Evolutionary conservation across 805 yeast genomes (phyloP).

Genomic region (Candida yuanshanica): DNA sequence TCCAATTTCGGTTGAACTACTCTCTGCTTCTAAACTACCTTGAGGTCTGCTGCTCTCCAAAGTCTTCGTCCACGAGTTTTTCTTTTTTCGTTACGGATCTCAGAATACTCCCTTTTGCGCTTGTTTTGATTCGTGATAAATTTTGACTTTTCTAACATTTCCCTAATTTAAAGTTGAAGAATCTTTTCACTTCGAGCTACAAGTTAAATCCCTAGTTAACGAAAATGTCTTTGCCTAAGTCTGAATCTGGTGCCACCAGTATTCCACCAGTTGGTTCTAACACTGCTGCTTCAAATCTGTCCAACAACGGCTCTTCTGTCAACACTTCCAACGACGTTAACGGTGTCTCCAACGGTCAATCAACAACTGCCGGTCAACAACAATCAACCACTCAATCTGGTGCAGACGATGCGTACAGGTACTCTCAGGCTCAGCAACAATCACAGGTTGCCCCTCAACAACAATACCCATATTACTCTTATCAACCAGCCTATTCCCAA

Average conservation of each 20-base stretch:
- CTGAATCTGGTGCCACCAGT: too few relatives aligned
- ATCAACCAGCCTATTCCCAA: constrained; percentile 12
- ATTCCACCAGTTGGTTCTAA: not conserved
- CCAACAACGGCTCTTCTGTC: constrained; percentile 22
- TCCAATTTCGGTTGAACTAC: not conserved
- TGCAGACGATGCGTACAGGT: constrained; percentile 10
- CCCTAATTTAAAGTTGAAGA: not conserved
- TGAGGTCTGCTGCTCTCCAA: too few relatives aligned
- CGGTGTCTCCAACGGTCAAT: not conserved
- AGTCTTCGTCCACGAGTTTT: too few relatives aligned
- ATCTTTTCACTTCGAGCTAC: too few relatives aligned
- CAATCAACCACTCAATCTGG: constrained; percentile 3
- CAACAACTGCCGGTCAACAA: constrained; percentile 4
- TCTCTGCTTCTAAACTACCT: too few relatives aligned
- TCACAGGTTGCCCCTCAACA: constrained; percentile 8
- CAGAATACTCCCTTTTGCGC: not conserved
- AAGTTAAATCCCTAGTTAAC: too few relatives aligned
- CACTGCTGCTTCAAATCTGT: not conserved
- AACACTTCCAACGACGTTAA: constrained; percentile 17
- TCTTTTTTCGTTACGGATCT: not conserved
- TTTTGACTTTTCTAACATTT: not conserved
- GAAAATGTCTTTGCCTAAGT: too few relatives aligned
- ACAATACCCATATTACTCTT: constrained; percentile 10
- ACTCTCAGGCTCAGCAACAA: constrained; percentile 10
- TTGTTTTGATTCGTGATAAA: not conserved